Evolutionary conservation across 768 basidiomycete species (phyloP), one percentile per base, ranked within the genome.

Genomic region (Flagelloscypha sp.): DNA sequence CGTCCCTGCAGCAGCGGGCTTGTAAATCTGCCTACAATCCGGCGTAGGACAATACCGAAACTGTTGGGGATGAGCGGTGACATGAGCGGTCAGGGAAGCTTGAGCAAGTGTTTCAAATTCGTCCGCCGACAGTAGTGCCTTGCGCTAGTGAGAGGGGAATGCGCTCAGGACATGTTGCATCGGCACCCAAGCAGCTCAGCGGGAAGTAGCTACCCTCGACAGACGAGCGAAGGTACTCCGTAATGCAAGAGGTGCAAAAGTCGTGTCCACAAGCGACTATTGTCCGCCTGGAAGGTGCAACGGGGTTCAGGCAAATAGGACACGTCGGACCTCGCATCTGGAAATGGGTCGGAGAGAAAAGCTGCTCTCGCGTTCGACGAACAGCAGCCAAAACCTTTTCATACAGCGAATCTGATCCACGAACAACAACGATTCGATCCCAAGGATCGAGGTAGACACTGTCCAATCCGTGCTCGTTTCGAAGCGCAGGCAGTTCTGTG

Each of bases 21-120:
- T 75, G 50, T 88, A 89, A 5, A 86, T 65, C 46, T 85, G 79
- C 0, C 63, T 61, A 46, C 86, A 89, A 50, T 88, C 82, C 0
- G 86, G 79, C 0, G 84, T 79, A 0, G 86, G 85, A 55, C 86
- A 89, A 45, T 75, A 79, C 40, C 73, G 67, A 45, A 81, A 80
- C 38, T 85, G 79, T 6, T 65, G 56, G 0, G 80, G 64, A 24
- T 69, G 70, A 2, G 69, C 56, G 40, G 78, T 72, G 13, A 84
- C 61, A 48, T 86, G 65, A 0, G 69, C 53, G n/a, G 71, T 60
- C 45, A 80, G 78, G 0, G 84, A 70, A 0, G 81, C 71, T 9
- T 72, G 61, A 12, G 73, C 57, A 22, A 87, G 45, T 0, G 66
- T 59, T 18, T 73, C 63, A 47, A 84, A 76, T 15, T 82, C 72